Percentiles rank a stretch among this genome's conserved stretches.
Evolutionary conservation across 2,329 filamentous ascomycete species (phyloP).

Genomic region (Penicillium griseofulvum): DNA sequence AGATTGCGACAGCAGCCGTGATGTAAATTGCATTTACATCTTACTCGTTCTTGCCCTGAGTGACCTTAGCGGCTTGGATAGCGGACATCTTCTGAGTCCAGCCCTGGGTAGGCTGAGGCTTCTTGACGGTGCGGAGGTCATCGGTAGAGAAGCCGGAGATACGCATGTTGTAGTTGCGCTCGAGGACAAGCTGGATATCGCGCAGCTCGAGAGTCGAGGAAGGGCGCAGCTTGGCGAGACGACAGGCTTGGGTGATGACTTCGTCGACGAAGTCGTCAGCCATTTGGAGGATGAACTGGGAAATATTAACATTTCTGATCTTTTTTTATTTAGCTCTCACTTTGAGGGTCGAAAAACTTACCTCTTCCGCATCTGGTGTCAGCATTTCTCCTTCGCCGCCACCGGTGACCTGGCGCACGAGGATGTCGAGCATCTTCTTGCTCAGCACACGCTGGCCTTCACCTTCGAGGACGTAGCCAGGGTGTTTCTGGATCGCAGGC

Average conservation of each 20-base stretch:
- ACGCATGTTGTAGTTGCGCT: conserved; percentile 83
- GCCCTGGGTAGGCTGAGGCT: conserved; percentile 79
- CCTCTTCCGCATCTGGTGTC: conserved; percentile 93
- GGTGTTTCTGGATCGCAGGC: conserved; percentile 77
- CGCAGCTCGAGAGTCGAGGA: conserved; percentile 87
- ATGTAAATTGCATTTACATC: not conserved
- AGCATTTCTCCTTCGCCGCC: conserved; percentile 72
- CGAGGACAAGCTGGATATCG: conserved; percentile 77
- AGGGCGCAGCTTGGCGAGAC: conserved; percentile 87
- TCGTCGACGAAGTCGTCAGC: conserved; percentile 95
- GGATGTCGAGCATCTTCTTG: conserved; percentile 95
- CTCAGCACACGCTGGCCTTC: conserved; percentile 91
- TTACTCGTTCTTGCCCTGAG: conserved; percentile 44
- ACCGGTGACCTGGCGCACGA: conserved; percentile 90
- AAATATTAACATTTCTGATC: not conserved
- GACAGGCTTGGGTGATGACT: conserved; percentile 81
- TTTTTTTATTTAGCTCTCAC: not conserved
- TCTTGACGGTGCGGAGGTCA: conserved; percentile 89
- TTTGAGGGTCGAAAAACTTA: conserved; percentile 43
- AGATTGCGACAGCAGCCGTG: not conserved
- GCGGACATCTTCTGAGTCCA: conserved; percentile 99
- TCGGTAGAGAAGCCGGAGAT: conserved; percentile 94
- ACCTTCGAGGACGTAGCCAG: conserved; percentile 81
- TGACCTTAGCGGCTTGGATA: conserved; percentile 84
- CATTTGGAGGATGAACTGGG: conserved; percentile 77